Conservation (phyloP, 352 stramenopile genomes). For the Phytophthora cactorum region DNA sequence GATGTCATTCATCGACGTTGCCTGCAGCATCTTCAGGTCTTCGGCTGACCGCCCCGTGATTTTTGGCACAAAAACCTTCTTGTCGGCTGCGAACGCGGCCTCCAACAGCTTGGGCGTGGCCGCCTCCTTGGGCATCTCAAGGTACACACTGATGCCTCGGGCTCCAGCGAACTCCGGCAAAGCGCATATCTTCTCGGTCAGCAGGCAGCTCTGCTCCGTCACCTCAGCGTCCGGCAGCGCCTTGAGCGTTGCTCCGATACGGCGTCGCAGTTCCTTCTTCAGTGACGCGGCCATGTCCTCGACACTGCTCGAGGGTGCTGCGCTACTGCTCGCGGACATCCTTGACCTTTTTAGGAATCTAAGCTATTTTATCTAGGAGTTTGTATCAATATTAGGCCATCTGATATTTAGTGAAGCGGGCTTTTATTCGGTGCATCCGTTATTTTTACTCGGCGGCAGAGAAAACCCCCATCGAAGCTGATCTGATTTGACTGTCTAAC, state of each 20-base stretch:
- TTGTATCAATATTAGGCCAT: neutral
- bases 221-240: conserved; percentile 53
- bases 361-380: neutral
- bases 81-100: conserved; percentile 60
- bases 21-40: conserved; percentile 83
- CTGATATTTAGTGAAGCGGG: neutral
- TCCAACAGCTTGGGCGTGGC: conserved; percentile 58
- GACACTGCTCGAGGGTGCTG: conserved; percentile 2
- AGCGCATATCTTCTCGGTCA: conserved; percentile 52
- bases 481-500: conserved; percentile 11
- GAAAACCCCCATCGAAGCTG: neutral
- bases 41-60: conserved; percentile 67
- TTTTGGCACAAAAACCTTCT: conserved; percentile 91
- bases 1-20: conserved; percentile 71
- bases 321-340: conserved; percentile 16
- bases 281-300: conserved; percentile 39
- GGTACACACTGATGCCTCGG: conserved; percentile 73
- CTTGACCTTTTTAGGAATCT: neutral
- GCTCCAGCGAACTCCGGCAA: conserved; percentile 62
- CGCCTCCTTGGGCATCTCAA: conserved; percentile 88
- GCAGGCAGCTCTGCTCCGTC: conserved; percentile 48
- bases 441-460: neutral
- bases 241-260: conserved; percentile 54
- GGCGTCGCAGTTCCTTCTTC: conserved; percentile 69
- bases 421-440: neutral